Conservation (phyloP, 1,284 basidiomycete genomes). For the Erythrobasidium hasegawianum region DNA sequence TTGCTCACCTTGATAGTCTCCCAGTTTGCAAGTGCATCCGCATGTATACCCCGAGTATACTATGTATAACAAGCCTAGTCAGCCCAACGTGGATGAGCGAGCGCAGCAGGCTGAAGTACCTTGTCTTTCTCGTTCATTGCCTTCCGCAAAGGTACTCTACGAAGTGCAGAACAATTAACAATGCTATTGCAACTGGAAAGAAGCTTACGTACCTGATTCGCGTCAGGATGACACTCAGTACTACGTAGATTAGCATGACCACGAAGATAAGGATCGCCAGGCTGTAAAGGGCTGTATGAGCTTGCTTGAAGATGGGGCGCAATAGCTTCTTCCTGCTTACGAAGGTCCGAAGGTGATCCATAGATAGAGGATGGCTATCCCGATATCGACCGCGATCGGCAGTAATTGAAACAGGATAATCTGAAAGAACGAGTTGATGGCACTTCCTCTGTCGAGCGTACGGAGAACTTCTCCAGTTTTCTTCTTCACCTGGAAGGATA, state of each 20-base stretch:
- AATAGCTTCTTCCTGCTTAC: constrained; percentile 53
- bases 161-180: too few relatives aligned
- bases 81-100: background rate
- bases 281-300: constrained; percentile 58
- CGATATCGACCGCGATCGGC: constrained; percentile 60
- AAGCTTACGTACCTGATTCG: constrained; percentile 26
- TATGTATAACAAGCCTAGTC: constrained; percentile 48
- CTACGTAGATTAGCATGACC: constrained; percentile 71
- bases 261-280: constrained; percentile 66
- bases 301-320: constrained; percentile 60
- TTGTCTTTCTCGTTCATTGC: constrained; percentile 71
- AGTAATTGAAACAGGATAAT: constrained; percentile 68
- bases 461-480: constrained; percentile 64
- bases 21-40: constrained; percentile 67
- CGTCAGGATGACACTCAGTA: constrained; percentile 56
- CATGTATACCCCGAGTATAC: constrained; percentile 69
- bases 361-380: constrained; percentile 48
- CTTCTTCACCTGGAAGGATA: constrained; percentile 74
- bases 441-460: constrained; percentile 60
- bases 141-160: constrained; percentile 54
- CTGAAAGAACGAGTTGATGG: constrained; percentile 43
- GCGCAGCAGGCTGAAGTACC: background rate
- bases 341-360: constrained; percentile 39
- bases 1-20: constrained; percentile 63
- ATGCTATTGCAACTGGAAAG: too few relatives aligned